These are phyloP conservation scores for Myotisia sp. DNA, from an alignment of 2,329 filamentous ascomycete genomes.

Conservation along the genomic window DNA sequence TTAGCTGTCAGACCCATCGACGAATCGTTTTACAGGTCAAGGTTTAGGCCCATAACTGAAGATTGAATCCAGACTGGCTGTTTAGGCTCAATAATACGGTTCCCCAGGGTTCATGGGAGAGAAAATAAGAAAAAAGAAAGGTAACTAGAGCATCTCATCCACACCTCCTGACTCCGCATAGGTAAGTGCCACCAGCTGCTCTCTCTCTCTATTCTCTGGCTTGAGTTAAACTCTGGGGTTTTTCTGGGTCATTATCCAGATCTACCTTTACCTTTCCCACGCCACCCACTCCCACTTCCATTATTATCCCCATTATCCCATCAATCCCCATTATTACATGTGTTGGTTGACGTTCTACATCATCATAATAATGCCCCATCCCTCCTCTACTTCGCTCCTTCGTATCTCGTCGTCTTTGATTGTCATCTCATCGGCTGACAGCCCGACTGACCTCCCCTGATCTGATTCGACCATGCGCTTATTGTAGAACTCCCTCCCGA, in stretches of 20 bases:
- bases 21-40: too few species aligned
- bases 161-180: slow-evolving; percentile 4
- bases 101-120: slow-evolving; percentile 4
- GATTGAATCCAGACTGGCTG: slow-evolving; percentile 6
- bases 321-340: too few species aligned
- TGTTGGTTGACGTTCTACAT: too few species aligned
- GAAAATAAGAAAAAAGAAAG: background rate
- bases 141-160: slow-evolving; percentile 4
- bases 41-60: slow-evolving; percentile 5
- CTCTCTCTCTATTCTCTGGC: slow-evolving; percentile 1
- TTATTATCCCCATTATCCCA: too few species aligned
- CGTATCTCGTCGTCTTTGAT: too few species aligned
- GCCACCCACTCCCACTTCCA: slow-evolving; percentile 5
- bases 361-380: too few species aligned
- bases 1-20: too few species aligned
- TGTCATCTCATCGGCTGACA: too few species aligned
- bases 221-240: slow-evolving; percentile 5
- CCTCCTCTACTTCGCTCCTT: too few species aligned
- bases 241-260: slow-evolving; percentile 3
- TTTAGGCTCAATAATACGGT: slow-evolving; percentile 5
- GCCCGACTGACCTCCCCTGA: too few species aligned
- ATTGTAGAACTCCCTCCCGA: too few species aligned
- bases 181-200: slow-evolving; percentile 5
- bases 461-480: too few species aligned
- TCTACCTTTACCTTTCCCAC: slow-evolving; percentile 5